Conservation (phyloP, 768 basidiomycete species). For the Pleurotus citrinopileatus region DNA sequence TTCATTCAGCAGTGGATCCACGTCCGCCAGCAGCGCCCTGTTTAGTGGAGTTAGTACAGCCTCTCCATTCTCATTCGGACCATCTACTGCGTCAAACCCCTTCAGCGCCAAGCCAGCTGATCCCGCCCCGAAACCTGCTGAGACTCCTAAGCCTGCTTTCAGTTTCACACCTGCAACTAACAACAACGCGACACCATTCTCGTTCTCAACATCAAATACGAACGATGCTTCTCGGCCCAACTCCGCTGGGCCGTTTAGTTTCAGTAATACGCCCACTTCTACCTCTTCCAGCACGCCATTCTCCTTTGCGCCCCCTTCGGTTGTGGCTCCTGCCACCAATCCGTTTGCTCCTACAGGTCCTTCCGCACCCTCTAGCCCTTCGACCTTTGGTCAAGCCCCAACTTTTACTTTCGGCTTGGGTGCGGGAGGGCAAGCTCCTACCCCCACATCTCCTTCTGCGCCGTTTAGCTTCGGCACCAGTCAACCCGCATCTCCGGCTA, state of each 20-base stretch:
- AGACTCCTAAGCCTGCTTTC: conserved; percentile 18
- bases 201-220: conserved; percentile 33
- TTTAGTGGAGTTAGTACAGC: conserved; percentile 26
- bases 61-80: conserved; percentile 48
- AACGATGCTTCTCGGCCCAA: conserved; percentile 6
- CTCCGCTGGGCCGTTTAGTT: not conserved
- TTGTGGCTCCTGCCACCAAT: conserved; percentile 30
- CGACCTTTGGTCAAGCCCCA: conserved; percentile 46
- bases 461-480: conserved; percentile 53
- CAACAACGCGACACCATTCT: conserved; percentile 30
- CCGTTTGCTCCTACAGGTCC: conserved; percentile 39
- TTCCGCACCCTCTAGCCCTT: conserved; percentile 58
- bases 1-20: not conserved
- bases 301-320: conserved; percentile 23
- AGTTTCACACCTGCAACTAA: conserved; percentile 27
- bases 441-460: conserved; percentile 26
- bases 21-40: not conserved
- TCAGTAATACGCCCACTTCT: conserved; percentile 11
- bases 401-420: conserved; percentile 43
- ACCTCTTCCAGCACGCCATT: conserved; percentile 23
- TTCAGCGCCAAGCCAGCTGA: conserved; percentile 32
- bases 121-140: conserved; percentile 23
- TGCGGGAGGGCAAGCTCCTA: conserved; percentile 24
- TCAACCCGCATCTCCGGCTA: conserved; percentile 60
- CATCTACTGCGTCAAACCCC: conserved; percentile 29